Base-by-base conservation (phyloP, 106 monocot genomes). In the Xerophyta viscosa region DNA sequence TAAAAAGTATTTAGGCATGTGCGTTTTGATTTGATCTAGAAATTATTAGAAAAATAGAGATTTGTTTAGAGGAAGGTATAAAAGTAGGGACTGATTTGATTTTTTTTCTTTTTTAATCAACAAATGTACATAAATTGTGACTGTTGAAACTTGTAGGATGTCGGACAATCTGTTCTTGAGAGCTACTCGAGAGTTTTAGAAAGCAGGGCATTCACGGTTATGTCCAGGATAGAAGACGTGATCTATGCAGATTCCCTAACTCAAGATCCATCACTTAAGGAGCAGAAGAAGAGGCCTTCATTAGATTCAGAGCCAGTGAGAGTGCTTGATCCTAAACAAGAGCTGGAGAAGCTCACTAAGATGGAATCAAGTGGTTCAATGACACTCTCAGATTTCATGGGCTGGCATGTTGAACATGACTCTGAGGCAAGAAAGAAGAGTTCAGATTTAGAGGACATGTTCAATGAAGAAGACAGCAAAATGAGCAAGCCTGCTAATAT, bases 321-420 rank as follows among this genome's bases (percentile, higher is more conserved):
- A 64, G 83, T 66, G 45, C 52, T 76, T 22, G 80, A 85, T 31
- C 69, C 71, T 0, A 72, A 41, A 41, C 76, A 68, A 24, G 85
- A 85, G 72, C 52, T 80, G 43, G 80, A 72, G 65, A 85, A 79
- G 72, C 49, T 81, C 8, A 84, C 65, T 20, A 41, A 49, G 26
- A 51, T 59, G 62, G 84, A 75, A 21, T 7, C 63, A 0, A 72
- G 72, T 3, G 57, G 39, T 18, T 85, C 84, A 3, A 85, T 82
- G 84, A 88, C 94, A 2, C 81, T 96, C 9, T 85, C 67, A 15
- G 84, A 96, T 18, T 96, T 85, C 75, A 96, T 96, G 81, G 94
- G 73, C 0, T 88, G 94, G 84, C 75, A 84, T 28, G 26, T 77
- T 49, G 80, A 84, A 8, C n/a, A n/a, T n/a, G 77, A 77, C 19